Evolutionary conservation across 2,329 filamentous ascomycete genomes (phyloP), one percentile per base, ranked within the genome.

Genomic region (Fusarium aywerte): DNA sequence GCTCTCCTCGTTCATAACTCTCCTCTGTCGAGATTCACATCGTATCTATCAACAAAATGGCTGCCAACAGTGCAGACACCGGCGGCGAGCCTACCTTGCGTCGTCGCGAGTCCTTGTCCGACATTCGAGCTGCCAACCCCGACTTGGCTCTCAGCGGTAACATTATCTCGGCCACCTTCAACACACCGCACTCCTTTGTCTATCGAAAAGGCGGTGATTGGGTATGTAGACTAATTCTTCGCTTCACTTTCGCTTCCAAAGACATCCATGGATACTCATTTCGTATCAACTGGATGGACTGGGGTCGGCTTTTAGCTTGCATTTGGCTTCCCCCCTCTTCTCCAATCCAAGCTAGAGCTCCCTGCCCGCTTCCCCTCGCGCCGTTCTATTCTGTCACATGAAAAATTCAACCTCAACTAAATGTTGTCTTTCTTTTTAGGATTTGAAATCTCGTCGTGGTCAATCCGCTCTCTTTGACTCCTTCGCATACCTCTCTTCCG

Each of bases 401-500:
- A 49, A n/a, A 69, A 62, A 63, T 55, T 45, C 48, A 63, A n/a
- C 56, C 7, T 31, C 29, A 32, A 29, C 65, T 69, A 63, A 68
- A 53, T n/a, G 35, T 32, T 60, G n/a, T 44, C 18, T 29, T 33
- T 32, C 39, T 23, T 39, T 25, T 23, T 66, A 95, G 92, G 88
- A 92, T 75, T 81, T 97, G 55, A 88, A 87, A 71, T 83, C 89
- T 62, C 91, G 94, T 25, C 90, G 91, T 62, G 95, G 95, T 55
- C 95, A 94, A 59, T 97, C 95, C 13, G 93, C 95, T 16, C 85
- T 98, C 32, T 96, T 96, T 79, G 93, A 97, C 77, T 94, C 93
- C 11, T 93, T 98, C 74, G 87, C 90, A 56, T 90, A 96, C 79
- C 88, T 98, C 42, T 92, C 93, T 5, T 96, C 93, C n/a, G 84